Evolutionary conservation across 2,329 filamentous ascomycete species (phyloP).

Genomic region (Trichoderma lentiforme): DNA sequence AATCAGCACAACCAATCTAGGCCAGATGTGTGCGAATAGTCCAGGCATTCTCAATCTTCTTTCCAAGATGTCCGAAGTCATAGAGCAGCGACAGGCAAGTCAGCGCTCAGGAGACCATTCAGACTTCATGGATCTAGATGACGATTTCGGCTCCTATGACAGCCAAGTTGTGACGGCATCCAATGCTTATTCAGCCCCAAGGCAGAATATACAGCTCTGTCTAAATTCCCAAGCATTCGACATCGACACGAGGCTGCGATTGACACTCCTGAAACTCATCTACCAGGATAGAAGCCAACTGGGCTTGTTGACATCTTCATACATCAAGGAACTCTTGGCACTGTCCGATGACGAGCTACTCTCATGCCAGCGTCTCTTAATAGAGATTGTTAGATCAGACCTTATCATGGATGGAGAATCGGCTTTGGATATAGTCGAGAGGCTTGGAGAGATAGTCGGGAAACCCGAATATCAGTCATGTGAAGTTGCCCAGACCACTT

Average conservation of each 20-base stretch:
- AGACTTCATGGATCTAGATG: constrained; percentile 66
- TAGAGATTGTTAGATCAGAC: constrained; percentile 53
- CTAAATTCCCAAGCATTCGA: constrained; percentile 47
- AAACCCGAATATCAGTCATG: constrained; percentile 65
- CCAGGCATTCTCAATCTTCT: constrained; percentile 44
- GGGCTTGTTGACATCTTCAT: constrained; percentile 48
- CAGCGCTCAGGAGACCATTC: constrained; percentile 34
- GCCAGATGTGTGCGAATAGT: constrained; percentile 37
- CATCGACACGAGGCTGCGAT: constrained; percentile 43
- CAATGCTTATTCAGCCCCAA: constrained; percentile 42
- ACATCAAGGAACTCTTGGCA: constrained; percentile 48
- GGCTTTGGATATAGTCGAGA: constrained; percentile 47
- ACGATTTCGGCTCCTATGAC: constrained; percentile 59
- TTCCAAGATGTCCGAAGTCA: constrained; percentile 34
- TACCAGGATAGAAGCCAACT: constrained; percentile 43
- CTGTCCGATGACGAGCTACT: constrained; percentile 54
- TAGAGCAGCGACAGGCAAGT: constrained; percentile 26
- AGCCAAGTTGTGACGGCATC: constrained; percentile 43
- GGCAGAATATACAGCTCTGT: constrained; percentile 42
- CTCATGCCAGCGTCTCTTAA: constrained; percentile 46
- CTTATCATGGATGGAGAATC: constrained; percentile 47
- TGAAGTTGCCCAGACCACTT: constrained; percentile 67
- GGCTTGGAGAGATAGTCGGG: constrained; percentile 50
- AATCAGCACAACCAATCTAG: constrained; percentile 38
- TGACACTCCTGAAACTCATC: constrained; percentile 45